Base-by-base conservation (phyloP, 2,329 filamentous ascomycete genomes). In the Verticillium nubilum region DNA sequence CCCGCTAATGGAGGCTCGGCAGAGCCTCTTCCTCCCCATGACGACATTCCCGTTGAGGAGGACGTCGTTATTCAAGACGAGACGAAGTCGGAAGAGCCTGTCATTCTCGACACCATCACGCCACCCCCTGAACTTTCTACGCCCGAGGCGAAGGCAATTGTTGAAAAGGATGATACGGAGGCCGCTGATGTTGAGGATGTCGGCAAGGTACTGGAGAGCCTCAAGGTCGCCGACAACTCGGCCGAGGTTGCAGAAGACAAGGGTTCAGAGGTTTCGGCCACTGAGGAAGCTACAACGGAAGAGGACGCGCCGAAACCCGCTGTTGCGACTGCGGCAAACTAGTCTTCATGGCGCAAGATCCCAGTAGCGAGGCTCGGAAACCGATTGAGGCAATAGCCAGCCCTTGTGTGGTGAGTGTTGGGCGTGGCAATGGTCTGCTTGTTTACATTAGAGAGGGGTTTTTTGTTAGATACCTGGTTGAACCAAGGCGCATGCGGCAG, bases 211-310 rank as follows among this genome's bases (percentile, higher is more conserved):
- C n/a, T 47, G 19, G 42, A 47, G 19, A 47, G 42, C 19, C 42
- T 47, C 42, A 23, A 23, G 42, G 23, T 47, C 19, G 19, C 42
- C 2, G 42, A 47, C 9, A 7, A n/a, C n/a, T 10, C 42, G 42
- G 42, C 42, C 19, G n/a, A 47, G 19, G n/a, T 7, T 4, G 7
- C n/a, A n/a, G 42, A 80, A 67, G 73, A 77, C 4, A 75, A 72
- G 25, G 70, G 73, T 59, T 73, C 52, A 13, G 19, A 25, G n/a
- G 13, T 25, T 25, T 19, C 7, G n/a, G 42, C 19, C 13, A 13
- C 19, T 19, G 42, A 47, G n/a, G 42, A 47, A 12, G 5, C 29
- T 13, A 7, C 29, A 13, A 31, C 9, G 29, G 29, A 47, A 9
- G 42, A 25, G 42, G 17, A 5, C 2, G 1, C 42, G 9, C 42